Percentiles rank a stretch among this genome's conserved stretches.
Conservation (phyloP, 2,329 filamentous ascomycete genomes). For the Ophiostoma australiae region DNA sequence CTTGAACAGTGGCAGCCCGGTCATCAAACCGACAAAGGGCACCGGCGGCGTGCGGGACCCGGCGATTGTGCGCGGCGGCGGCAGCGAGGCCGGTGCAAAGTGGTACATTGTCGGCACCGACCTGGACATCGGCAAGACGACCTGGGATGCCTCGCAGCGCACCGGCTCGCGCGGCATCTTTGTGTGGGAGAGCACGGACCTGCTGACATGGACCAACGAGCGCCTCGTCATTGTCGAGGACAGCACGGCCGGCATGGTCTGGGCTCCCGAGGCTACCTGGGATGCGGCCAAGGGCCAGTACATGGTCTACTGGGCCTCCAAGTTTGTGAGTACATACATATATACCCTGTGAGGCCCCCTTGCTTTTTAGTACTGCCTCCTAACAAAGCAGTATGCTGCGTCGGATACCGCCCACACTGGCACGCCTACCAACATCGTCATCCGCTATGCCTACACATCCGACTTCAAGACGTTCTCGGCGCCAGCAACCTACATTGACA, state of each 20-base stretch:
- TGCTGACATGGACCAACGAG: constrained; percentile 47
- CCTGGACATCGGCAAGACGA: constrained; percentile 50
- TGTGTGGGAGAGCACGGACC: constrained; percentile 51
- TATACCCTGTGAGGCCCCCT: not conserved
- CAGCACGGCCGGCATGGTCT: constrained; percentile 53
- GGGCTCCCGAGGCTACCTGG: constrained; percentile 54
- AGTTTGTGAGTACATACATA: constrained; percentile 32
- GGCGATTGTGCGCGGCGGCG: constrained; percentile 44
- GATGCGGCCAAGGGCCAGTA: constrained; percentile 44
- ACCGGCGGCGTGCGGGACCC: constrained; percentile 51
- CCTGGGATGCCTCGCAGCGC: constrained; percentile 49
- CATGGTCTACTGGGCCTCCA: constrained; percentile 45
- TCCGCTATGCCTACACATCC: constrained; percentile 51
- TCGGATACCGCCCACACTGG: constrained; percentile 48
- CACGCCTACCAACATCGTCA: constrained; percentile 40
- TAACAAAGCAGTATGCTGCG: constrained; percentile 36
- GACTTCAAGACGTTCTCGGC: constrained; percentile 51
- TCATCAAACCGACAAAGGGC: constrained; percentile 47
- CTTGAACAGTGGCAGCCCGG: constrained; percentile 45
- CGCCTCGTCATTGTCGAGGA: constrained; percentile 48
- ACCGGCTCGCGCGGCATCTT: constrained; percentile 50
- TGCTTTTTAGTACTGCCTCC: not conserved
- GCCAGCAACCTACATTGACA: constrained; percentile 48
- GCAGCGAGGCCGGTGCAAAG: constrained; percentile 44
- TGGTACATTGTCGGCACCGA: constrained; percentile 55